phyloP scores from a whole-genome alignment of 139 green algal genomes.

The Prasinococcaceae sp. region DNA sequence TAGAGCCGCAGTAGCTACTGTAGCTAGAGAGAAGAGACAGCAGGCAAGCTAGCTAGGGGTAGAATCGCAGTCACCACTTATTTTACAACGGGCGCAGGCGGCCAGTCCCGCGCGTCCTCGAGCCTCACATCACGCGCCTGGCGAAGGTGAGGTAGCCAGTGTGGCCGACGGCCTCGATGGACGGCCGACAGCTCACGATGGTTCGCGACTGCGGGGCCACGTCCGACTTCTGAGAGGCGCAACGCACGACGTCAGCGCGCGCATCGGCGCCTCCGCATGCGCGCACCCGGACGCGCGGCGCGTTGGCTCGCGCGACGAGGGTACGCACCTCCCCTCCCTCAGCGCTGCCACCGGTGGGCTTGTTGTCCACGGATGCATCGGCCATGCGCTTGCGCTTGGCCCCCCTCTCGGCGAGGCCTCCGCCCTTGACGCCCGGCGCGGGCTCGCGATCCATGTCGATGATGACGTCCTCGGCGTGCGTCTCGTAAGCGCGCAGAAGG shows the following conservation, averaged over 20 bases:
- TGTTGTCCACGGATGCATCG: neutral
- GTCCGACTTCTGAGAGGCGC: neutral
- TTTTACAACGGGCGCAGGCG: no score
- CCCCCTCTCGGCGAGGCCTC: neutral
- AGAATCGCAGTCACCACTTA: no score
- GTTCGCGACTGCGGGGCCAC: neutral
- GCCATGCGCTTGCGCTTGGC: neutral
- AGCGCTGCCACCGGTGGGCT: neutral
- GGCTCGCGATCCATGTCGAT: neutral
- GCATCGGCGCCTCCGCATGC: neutral
- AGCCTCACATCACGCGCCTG: neutral
- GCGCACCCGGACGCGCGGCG: neutral
- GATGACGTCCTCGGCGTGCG: conserved; percentile 22
- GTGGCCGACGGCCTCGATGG: conserved; percentile 9
- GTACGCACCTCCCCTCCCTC: neutral
- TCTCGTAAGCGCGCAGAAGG: conserved; percentile 59
- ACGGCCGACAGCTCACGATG: neutral
- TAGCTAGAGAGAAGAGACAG: no score
- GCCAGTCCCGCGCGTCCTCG: no score
- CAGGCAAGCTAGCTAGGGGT: no score
- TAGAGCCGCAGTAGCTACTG: no score
- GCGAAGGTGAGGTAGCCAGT: conserved; percentile 27
- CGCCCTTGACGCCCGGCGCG: neutral
- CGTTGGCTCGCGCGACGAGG: neutral
- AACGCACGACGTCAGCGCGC: neutral